Evolutionary conservation across 2,329 filamentous ascomycete species (phyloP).

Genomic region (Fusarium mangiferae): DNA sequence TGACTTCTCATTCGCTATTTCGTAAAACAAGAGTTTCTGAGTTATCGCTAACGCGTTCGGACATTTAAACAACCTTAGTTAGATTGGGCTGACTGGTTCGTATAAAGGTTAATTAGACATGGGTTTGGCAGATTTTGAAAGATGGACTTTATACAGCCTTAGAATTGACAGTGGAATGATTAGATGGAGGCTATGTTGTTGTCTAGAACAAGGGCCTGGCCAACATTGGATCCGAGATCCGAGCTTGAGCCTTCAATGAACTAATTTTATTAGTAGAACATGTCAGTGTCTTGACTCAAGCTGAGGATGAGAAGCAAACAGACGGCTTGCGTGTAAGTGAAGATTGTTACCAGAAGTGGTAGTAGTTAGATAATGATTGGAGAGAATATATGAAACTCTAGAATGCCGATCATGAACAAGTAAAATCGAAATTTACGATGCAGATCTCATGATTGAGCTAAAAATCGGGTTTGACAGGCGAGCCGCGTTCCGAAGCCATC

Average conservation of each 20-base stretch:
- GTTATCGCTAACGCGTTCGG: background rate
- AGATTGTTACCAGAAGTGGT: background rate
- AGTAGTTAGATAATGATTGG: background rate
- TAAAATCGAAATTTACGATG: background rate
- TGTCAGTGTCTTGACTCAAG: background rate
- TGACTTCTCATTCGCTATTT: background rate
- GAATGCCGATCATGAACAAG: background rate
- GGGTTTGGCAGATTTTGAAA: background rate
- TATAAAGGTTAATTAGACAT: background rate
- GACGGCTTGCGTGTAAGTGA: background rate
- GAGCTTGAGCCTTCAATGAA: background rate
- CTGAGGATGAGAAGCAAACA: background rate
- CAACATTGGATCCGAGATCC: background rate
- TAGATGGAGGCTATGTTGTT: background rate
- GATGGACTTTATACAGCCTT: background rate
- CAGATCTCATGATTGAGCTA: background rate
- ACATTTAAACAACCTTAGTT: background rate
- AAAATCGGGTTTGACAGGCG: background rate
- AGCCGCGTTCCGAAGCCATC: slow-evolving; percentile 34
- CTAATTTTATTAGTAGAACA: background rate
- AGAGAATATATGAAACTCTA: background rate
- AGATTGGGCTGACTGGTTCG: background rate
- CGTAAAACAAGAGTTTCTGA: slow-evolving; percentile 2
- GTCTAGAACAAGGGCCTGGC: background rate
- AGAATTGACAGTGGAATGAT: background rate